phyloP scores from a whole-genome alignment of 2,329 filamentous ascomycete genomes.

The Colletotrichum tofieldiae region DNA sequence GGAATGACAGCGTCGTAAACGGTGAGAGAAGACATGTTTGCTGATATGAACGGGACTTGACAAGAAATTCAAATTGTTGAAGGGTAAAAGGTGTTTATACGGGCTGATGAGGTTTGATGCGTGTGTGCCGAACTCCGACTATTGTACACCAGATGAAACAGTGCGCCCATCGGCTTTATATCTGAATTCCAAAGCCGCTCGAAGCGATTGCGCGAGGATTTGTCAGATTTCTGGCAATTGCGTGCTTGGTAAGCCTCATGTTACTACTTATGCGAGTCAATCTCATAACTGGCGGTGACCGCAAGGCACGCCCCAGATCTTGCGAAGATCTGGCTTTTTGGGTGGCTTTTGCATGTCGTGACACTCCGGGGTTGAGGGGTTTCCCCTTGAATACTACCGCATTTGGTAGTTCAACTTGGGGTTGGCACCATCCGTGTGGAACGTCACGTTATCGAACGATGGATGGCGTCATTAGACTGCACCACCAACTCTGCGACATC shows the following conservation, averaged over 20 bases:
- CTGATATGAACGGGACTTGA: not conserved
- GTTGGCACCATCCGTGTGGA: constrained; percentile 25
- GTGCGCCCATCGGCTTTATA: constrained; percentile 10
- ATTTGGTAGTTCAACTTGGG: not conserved
- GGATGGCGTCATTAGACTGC: constrained; percentile 31
- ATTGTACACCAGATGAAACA: not conserved
- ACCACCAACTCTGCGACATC: constrained; percentile 24
- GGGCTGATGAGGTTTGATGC: not conserved
- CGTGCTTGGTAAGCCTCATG: constrained; percentile 34
- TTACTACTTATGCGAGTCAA: constrained; percentile 13
- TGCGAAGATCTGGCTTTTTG: not conserved
- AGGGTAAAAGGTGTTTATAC: not conserved
- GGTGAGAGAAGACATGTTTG: constrained; percentile 49
- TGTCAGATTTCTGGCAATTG: constrained; percentile 20
- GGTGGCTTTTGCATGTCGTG: not conserved
- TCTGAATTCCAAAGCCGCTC: not conserved
- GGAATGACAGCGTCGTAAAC: constrained; percentile 51
- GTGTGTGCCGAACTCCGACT: constrained; percentile 7
- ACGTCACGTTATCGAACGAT: constrained; percentile 31
- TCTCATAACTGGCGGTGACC: constrained; percentile 27
- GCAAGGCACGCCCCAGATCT: constrained; percentile 19
- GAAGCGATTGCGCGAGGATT: constrained; percentile 10
- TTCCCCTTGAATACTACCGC: not conserved
- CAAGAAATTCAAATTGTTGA: not conserved
- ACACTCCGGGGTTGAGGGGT: constrained; percentile 4